Evolutionary conservation across 257 asterid genomes (phyloP), one percentile per base, ranked within the genome.

Genomic region (Cordia subcordata): DNA sequence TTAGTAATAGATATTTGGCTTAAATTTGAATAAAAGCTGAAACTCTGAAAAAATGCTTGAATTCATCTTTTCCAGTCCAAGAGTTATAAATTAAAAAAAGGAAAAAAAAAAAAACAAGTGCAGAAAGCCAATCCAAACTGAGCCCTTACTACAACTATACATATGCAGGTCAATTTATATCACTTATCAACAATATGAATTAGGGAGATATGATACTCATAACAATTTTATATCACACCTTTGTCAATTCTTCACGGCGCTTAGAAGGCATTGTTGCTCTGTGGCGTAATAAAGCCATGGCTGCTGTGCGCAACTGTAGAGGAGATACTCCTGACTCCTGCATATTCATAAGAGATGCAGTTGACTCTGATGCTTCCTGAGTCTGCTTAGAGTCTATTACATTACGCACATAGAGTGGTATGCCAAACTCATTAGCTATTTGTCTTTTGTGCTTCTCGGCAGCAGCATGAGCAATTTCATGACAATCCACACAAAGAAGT

Each of bases 401-500:
- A 61, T 65, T 77, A 51, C 80, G 87, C 61, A 88, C 60, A 73
- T 82, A 86, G 52, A 92, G 82, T 8, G 99, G 96, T 53, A 92
- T 84, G 40, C 80, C 95, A 65, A 76, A 77, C 66, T 92, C 96
- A 62, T 62, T 73, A 64, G 99, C 90, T 67, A 86, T 71, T 66
- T 76, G 70, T 66, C 67, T 87, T 81, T 92, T 92, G 81, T 83
- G 82, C 81, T 81, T 92, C 62, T 92, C 99, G 17, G 99, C 95
- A 58, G 96, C 94, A 70, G 87, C 91, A 70, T 92, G 99, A 58
- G 99, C 96, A 69, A 66, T 71, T 82, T 92, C 99, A 61, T 92
- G 99, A 65, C 99, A 92, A 69, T 92, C 96, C 74, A 92, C 99
- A 45, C 99, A 92, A 63, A 92, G 85, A 50, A 92, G 94, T 77